Evolutionary conservation across 441 rosid species (phyloP).

Genomic region (Erodium texanum): DNA sequence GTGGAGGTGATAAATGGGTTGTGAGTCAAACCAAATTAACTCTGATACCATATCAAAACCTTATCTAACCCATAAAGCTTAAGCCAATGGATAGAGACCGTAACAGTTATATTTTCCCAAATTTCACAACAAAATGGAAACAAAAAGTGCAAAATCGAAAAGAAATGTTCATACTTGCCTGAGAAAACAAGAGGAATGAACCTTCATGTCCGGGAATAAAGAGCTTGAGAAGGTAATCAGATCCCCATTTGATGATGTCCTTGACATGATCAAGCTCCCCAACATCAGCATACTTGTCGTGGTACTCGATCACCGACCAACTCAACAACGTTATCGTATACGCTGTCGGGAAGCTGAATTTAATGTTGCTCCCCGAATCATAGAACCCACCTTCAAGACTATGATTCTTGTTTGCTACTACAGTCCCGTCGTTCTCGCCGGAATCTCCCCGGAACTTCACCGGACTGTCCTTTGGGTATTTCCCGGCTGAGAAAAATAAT

Average conservation of each 20-base stretch:
- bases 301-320: constrained; percentile 57
- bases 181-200: constrained; percentile 36
- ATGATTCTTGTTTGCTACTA: background rate
- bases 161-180: constrained; percentile 27
- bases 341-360: constrained; percentile 56
- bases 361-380: constrained; percentile 55
- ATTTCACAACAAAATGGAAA: too few species aligned
- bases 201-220: constrained; percentile 27
- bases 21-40: too few species aligned
- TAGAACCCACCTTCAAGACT: constrained; percentile 48
- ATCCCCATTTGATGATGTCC: constrained; percentile 20
- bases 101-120: too few species aligned
- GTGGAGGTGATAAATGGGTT: too few species aligned
- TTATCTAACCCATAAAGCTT: too few species aligned
- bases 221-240: constrained; percentile 48
- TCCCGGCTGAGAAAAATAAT: constrained; percentile 34
- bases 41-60: too few species aligned
- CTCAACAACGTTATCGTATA: constrained; percentile 49
- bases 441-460: constrained; percentile 47
- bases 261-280: constrained; percentile 51
- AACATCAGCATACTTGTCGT: constrained; percentile 39
- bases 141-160: too few species aligned
- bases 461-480: constrained; percentile 35
- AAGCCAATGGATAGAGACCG: too few species aligned
- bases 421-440: constrained; percentile 38